Evolutionary conservation across 2,329 filamentous ascomycete genomes (phyloP).

Genomic region (Neocatenulostroma microsporum): DNA sequence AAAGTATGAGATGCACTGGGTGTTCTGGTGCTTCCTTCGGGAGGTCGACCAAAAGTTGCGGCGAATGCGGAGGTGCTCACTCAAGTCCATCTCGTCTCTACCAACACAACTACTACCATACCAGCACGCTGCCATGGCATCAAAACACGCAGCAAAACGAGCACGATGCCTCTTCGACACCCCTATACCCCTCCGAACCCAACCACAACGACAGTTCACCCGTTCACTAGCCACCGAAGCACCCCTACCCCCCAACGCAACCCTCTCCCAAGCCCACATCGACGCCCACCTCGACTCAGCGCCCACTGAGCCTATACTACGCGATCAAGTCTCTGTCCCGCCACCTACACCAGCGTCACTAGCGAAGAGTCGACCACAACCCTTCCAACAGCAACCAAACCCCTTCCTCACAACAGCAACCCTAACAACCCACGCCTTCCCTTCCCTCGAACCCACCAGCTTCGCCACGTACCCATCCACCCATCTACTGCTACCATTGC

Average conservation of each 20-base stretch:
- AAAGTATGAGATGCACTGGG: no score
- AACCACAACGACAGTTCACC: conserved; percentile 30
- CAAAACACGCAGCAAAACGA: no score
- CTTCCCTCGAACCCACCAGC: conserved; percentile 71
- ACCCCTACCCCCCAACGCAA: conserved; percentile 30
- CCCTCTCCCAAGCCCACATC: conserved; percentile 30
- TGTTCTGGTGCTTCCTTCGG: no score
- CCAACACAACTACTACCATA: no score
- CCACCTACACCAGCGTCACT: conserved; percentile 14
- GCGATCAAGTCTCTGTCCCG: conserved; percentile 14
- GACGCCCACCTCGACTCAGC: conserved; percentile 30
- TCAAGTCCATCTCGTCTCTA: no score
- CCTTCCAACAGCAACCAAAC: conserved; percentile 20
- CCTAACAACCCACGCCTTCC: conserved; percentile 84
- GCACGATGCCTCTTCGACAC: no score
- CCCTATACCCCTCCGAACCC: no score
- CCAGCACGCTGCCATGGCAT: no score
- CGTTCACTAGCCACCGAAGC: conserved; percentile 55
- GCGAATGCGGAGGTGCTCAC: background rate
- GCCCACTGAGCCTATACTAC: conserved; percentile 15
- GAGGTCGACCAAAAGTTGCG: no score
- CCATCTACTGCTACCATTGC: conserved; percentile 78
- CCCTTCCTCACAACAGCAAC: conserved; percentile 57
- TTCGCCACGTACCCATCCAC: conserved; percentile 72
- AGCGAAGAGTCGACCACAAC: conserved; percentile 22